Evolutionary conservation across 805 yeast genomes (phyloP).

Genomic region (Lipomyces sp.): DNA sequence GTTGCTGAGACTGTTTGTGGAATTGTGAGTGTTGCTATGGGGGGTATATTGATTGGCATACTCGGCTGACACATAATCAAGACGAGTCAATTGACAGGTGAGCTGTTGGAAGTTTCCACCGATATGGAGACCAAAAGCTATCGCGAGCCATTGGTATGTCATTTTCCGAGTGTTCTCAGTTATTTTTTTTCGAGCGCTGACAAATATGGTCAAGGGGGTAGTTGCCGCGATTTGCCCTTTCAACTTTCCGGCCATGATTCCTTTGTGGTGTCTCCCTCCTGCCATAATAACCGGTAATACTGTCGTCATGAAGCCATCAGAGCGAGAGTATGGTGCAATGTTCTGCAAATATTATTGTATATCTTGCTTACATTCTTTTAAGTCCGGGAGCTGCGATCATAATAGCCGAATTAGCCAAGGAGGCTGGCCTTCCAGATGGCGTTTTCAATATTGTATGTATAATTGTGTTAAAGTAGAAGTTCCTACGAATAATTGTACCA

Average conservation of each 20-base stretch:
- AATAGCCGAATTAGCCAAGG: slow-evolving; percentile 69
- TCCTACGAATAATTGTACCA: slow-evolving; percentile 35
- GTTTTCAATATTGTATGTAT: slow-evolving; percentile 49
- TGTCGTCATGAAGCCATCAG: slow-evolving; percentile 69
- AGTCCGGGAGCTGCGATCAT: slow-evolving; percentile 77
- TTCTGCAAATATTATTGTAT: neutral
- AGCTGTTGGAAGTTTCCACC: slow-evolving; percentile 65
- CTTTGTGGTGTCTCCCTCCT: slow-evolving; percentile 68
- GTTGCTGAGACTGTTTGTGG: slow-evolving; percentile 78
- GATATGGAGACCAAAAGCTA: slow-evolving; percentile 81
- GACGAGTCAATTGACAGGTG: slow-evolving; percentile 62
- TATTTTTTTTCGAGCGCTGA: too few species aligned
- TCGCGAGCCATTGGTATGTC: slow-evolving; percentile 51
- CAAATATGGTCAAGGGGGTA: slow-evolving; percentile 54
- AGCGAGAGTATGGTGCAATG: slow-evolving; percentile 53
- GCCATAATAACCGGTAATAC: slow-evolving; percentile 74
- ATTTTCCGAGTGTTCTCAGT: too few species aligned
- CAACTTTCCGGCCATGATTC: slow-evolving; percentile 86
- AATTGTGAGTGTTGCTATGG: slow-evolving; percentile 49
- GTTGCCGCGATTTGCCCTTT: slow-evolving; percentile 79
- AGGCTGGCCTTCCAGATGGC: slow-evolving; percentile 79
- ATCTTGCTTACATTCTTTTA: neutral
- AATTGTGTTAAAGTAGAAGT: neutral
- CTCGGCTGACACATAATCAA: neutral
- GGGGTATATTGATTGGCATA: neutral